A percentile compares a stretch with the other conserved stretches of the same genome.
phyloP scores from a whole-genome alignment of 257 asterid species.

The Nicotiana benthamiana region DNA sequence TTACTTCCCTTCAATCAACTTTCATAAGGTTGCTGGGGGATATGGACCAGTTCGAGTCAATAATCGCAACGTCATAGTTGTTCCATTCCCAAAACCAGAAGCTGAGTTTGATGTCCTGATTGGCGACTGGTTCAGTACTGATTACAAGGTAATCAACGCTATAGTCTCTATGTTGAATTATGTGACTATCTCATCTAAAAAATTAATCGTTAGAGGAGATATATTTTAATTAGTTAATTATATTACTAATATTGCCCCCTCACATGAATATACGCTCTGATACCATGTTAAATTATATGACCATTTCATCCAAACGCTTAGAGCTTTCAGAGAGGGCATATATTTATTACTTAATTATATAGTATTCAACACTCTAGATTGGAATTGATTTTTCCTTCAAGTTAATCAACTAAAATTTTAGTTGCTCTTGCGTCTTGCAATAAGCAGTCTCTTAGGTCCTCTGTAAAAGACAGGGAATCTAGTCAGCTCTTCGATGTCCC shows the following conservation, averaged over 20 bases:
- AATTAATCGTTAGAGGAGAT: neutral
- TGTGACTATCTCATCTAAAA: neutral
- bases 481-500: slow-evolving; percentile 1
- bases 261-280: neutral
- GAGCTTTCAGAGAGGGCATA: neutral
- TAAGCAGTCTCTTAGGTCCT: slow-evolving; percentile 6
- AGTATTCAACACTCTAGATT: neutral
- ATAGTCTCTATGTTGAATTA: neutral
- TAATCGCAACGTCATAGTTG: slow-evolving; percentile 37
- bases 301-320: neutral
- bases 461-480: neutral
- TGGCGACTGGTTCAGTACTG: slow-evolving; percentile 37
- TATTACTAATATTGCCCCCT: neutral
- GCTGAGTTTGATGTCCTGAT: slow-evolving; percentile 58
- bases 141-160: slow-evolving; percentile 22
- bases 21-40: slow-evolving; percentile 61
- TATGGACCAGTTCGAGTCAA: slow-evolving; percentile 57
- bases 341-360: neutral
- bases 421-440: neutral
- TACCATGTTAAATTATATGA: neutral
- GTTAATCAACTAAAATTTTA: neutral
- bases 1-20: slow-evolving; percentile 48
- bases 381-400: neutral
- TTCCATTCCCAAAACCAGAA: slow-evolving; percentile 54
- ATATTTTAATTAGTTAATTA: neutral